Evolutionary conservation across 352 stramenopile genomes (phyloP).

Genomic region (Globisporangium cystogenes): DNA sequence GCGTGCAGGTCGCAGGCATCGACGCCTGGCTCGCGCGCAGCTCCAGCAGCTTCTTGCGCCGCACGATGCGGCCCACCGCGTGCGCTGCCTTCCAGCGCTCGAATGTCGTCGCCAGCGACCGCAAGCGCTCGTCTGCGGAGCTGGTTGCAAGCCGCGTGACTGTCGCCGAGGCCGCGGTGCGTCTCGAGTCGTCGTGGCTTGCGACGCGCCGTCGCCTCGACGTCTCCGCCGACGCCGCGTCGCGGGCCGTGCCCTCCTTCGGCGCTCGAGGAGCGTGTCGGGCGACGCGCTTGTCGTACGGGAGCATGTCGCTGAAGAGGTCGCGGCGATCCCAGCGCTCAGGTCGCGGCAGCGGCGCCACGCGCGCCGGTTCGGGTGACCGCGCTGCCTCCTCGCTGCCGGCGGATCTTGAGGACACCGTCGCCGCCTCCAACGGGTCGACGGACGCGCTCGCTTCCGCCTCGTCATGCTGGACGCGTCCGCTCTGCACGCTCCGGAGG

Average conservation of each 20-base stretch:
- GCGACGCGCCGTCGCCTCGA: background rate
- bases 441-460: background rate
- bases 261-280: background rate
- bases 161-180: background rate
- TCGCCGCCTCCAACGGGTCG: background rate
- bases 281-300: background rate
- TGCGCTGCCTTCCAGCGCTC: conserved; percentile 41
- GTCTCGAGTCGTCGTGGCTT: background rate
- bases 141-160: background rate
- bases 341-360: background rate
- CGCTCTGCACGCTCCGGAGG: background rate
- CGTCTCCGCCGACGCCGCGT: background rate
- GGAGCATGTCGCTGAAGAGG: conserved; percentile 42
- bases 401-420: background rate
- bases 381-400: background rate
- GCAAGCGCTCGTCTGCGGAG: conserved; percentile 1
- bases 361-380: background rate
- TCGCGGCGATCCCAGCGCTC: conserved; percentile 9
- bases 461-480: background rate
- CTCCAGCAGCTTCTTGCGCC: conserved; percentile 20
- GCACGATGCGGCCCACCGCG: conserved; percentile 23
- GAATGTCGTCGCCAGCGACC: conserved; percentile 31
- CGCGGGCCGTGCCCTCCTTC: background rate
- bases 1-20: conserved; percentile 23
- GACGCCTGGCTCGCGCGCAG: conserved; percentile 16